Base-by-base conservation (phyloP, 768 basidiomycete species). In the Scleroderma bovista region DNA sequence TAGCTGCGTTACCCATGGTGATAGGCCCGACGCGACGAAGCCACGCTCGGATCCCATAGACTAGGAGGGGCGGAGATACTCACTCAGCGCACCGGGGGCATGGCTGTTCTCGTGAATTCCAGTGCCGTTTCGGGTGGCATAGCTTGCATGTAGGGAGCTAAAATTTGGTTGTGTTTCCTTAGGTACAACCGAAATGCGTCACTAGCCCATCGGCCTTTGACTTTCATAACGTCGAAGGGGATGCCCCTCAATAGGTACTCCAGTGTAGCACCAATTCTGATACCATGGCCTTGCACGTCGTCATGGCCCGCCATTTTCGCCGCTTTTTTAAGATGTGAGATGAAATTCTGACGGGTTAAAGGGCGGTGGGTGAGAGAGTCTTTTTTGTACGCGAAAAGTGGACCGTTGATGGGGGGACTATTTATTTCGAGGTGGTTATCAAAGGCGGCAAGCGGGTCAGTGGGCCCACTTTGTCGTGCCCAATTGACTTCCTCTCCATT, bases 171-270 rank as follows among this genome's bases (percentile, higher is more conserved):
- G 46, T 70, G 67, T 11, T 63, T 48, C 2, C 61, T 51, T 0
- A 70, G 53, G 46, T 70, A 68, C 0, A 58, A 3, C 0, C 50
- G 34, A 51, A 69, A 74, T 2, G 67, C 61, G 7, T 73, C 63
- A 37, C 69, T 67, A 1, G 57, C 49, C 73, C 72, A 75, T 1
- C 63, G 42, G 0, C 71, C 69, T 13, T 36, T 36, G 34, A 36
- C 34, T 13, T 36, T 36, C 34, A 36, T 36, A 15, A 36, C 34
- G 5, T 74, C 66, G 29, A 75, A 68, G 6, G 71, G 64, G 0
- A 68, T 47, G 0, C 69, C 69, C 16, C 61, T 51, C 1, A 74
- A 60, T 0, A 75, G 63, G 51, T 72, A 73, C 46, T 70, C 66
- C 0, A 75, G 56, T 0, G 69, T 71, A 1, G 62, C 51, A 0